phyloP scores from a whole-genome alignment of 768 basidiomycete species.

The Scleroderma bovista region DNA sequence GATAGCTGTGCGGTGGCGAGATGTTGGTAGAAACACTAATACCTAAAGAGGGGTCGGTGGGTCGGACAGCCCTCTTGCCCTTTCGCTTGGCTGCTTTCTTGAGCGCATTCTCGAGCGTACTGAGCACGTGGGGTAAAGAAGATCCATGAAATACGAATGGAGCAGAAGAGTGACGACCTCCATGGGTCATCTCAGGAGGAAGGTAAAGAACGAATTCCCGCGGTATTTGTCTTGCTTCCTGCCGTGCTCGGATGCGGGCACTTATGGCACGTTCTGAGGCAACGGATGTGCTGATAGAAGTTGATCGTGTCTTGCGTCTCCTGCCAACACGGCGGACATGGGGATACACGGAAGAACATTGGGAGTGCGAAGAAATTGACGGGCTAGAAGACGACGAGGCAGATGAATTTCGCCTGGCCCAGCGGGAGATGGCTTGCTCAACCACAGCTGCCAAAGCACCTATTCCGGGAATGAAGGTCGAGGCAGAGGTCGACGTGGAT shows the following conservation, averaged over 20 bases:
- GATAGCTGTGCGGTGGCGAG: conserved; percentile 20
- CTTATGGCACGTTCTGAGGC: conserved; percentile 56
- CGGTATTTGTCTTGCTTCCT: conserved; percentile 51
- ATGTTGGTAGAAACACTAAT: conserved; percentile 28
- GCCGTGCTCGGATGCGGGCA: conserved; percentile 57
- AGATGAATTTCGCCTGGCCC: conserved; percentile 53
- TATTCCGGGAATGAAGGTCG: conserved; percentile 34
- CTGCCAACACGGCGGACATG: conserved; percentile 37
- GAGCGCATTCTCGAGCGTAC: conserved; percentile 43
- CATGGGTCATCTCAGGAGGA: conserved; percentile 33
- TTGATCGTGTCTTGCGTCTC: conserved; percentile 41
- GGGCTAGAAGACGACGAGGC: conserved; percentile 40
- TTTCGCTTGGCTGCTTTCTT: conserved; percentile 35
- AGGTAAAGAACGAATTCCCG: conserved; percentile 64
- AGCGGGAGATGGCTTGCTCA: conserved; percentile 65
- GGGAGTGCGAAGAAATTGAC: conserved; percentile 36
- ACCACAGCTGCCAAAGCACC: conserved; percentile 56
- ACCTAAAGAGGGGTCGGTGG: conserved; percentile 3
- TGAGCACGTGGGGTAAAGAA: conserved; percentile 44
- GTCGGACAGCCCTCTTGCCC: conserved; percentile 7
- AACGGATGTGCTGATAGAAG: conserved; percentile 45
- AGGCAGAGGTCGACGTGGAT: conserved; percentile 28
- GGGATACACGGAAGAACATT: conserved; percentile 27
- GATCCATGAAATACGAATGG: conserved; percentile 35
- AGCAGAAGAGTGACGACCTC: conserved; percentile 4